These are phyloP conservation scores for Plantago lanceolata DNA, from an alignment of 305 asterid species.

Conservation along the genomic window DNA sequence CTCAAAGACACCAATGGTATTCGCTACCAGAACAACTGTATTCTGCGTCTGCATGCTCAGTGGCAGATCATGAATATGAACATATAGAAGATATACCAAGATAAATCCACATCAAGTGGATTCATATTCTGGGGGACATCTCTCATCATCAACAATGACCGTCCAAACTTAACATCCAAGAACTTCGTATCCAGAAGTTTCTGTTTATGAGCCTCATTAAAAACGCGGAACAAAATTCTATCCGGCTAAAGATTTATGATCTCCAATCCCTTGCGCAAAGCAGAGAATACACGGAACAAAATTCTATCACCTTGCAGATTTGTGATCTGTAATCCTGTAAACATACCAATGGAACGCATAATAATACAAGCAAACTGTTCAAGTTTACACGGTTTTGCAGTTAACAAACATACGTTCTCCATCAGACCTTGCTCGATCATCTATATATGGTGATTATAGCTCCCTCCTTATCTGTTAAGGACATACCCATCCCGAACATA, in stretches of 20 bases:
- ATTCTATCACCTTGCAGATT: not conserved
- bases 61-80: not conserved
- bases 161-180: too few species aligned
- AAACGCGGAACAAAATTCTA: too few species aligned
- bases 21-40: not conserved
- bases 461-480: too few species aligned
- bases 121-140: not conserved
- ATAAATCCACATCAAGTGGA: constrained; percentile 7
- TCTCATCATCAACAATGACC: not conserved
- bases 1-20: not conserved
- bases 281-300: not conserved
- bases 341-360: not conserved
- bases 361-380: not conserved
- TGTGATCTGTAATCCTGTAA: not conserved
- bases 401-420: too few species aligned
- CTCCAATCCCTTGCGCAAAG: too few species aligned
- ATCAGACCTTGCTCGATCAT: too few species aligned
- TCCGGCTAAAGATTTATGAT: too few species aligned
- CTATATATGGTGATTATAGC: too few species aligned
- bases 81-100: not conserved
- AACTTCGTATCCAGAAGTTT: too few species aligned
- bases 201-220: too few species aligned
- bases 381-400: not conserved
- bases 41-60: not conserved
- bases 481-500: too few species aligned